phyloP scores from a whole-genome alignment of 2,329 filamentous ascomycete genomes.

The Corynespora cassiicola region DNA sequence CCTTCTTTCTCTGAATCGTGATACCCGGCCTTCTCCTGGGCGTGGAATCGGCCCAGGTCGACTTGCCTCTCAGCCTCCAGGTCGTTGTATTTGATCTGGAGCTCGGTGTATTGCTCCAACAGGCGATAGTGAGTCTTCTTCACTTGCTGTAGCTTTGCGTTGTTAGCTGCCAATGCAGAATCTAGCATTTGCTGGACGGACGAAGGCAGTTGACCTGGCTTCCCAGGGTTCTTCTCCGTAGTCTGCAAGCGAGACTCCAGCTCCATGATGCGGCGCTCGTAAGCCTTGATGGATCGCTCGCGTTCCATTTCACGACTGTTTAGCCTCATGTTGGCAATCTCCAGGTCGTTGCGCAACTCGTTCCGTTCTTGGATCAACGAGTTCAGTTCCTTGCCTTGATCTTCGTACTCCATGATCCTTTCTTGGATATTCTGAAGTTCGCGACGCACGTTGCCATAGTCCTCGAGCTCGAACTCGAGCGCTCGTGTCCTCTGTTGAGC shows the following conservation, averaged over 20 bases:
- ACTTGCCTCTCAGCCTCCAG: slow-evolving; percentile 43
- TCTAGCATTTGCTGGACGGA: slow-evolving; percentile 57
- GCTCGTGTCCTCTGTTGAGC: slow-evolving; percentile 63
- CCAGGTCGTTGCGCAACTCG: slow-evolving; percentile 64
- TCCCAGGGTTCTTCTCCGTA: slow-evolving; percentile 26
- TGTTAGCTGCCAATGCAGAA: slow-evolving; percentile 54
- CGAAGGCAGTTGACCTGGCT: slow-evolving; percentile 42
- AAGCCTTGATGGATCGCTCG: slow-evolving; percentile 54
- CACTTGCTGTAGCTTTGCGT: slow-evolving; percentile 55
- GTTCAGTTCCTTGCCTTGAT: slow-evolving; percentile 52
- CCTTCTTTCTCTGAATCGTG: slow-evolving; percentile 23
- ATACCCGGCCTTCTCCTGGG: slow-evolving; percentile 23
- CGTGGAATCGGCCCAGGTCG: slow-evolving; percentile 28
- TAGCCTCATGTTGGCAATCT: slow-evolving; percentile 66
- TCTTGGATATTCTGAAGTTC: slow-evolving; percentile 42
- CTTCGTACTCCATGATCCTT: slow-evolving; percentile 37
- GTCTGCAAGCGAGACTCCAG: slow-evolving; percentile 47
- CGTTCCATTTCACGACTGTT: slow-evolving; percentile 58
- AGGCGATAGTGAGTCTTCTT: slow-evolving; percentile 61
- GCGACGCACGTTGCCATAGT: slow-evolving; percentile 55
- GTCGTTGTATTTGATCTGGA: slow-evolving; percentile 54
- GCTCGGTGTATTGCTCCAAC: slow-evolving; percentile 57
- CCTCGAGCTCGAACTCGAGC: slow-evolving; percentile 66
- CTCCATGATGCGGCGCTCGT: slow-evolving; percentile 56
- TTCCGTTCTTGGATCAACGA: slow-evolving; percentile 64